Evolutionary conservation across 805 yeast species (phyloP), one percentile per base, ranked within the genome.

Genomic region (Yamadazyma takamatsuzukensis): DNA sequence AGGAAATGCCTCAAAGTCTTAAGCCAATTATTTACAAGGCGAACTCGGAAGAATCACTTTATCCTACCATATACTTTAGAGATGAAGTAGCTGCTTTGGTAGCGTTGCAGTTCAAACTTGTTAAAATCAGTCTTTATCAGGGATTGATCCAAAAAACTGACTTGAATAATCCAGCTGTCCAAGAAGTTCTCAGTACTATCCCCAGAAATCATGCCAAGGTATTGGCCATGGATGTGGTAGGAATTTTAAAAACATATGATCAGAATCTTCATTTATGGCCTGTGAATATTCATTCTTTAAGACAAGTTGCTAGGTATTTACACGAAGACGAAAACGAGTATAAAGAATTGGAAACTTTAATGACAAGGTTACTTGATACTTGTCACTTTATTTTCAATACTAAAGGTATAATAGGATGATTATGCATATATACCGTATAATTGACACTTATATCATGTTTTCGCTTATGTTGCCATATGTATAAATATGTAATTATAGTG

Each of bases 181-280:
- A 44, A 28, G 44, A 38, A 10, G 56, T 59, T 18, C 29, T 49
- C 9, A 41, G 39, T 3, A 46, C 47, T 21, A 56, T 49, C 37
- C 56, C 64, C 1, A 32, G 45, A 2, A 47, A 53, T 18, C 56
- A 51, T 34, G 37, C 44, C 6, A 51, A 51, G 19, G 45, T 49
- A 12, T 28, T 59, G 13, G 59, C 68, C 14, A 51, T 51, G 33
- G 69, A 64, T 21, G 48, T 62, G 6, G 49, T 64, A 22, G 71
- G 70, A 2, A 61, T 64, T 18, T 38, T 64, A 43, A 52, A 51
- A 32, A 59, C 68, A 2, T 65, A 64, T 34, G 66, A 63, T 22
- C 34, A 47, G 10, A 63, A 59, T 37, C 24, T 48, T 22, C 34
- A 39, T 18, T 44, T 64, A 18, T 62, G 68, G 68, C 54, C 68